Evolutionary conservation across 495 filamentous ascomycete genomes (phyloP).

Genomic region (Oidiodendron maius): DNA sequence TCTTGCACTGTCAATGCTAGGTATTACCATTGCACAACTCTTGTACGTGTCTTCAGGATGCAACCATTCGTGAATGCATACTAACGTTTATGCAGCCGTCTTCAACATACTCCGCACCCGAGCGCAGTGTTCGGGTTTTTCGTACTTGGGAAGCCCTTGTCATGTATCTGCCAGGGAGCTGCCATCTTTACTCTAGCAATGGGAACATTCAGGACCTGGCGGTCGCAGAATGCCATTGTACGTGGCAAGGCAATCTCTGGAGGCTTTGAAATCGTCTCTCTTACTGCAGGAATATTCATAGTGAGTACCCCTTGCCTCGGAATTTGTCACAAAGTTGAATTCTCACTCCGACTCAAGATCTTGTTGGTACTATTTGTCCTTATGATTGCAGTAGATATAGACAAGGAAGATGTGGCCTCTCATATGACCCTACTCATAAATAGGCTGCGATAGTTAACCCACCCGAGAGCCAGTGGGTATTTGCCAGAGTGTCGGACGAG

Average conservation of each 20-base stretch:
- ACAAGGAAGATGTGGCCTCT: slow-evolving; percentile 17
- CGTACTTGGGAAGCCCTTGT: slow-evolving; percentile 59
- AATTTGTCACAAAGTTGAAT: not conserved
- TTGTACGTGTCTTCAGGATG: slow-evolving; percentile 38
- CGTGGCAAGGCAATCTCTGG: slow-evolving; percentile 58
- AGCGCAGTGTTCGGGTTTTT: slow-evolving; percentile 49
- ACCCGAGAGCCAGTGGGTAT: no score
- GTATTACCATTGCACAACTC: slow-evolving; percentile 62
- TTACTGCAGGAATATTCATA: slow-evolving; percentile 41
- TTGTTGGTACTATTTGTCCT: slow-evolving; percentile 24
- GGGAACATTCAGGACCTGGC: slow-evolving; percentile 62
- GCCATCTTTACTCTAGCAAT: slow-evolving; percentile 51
- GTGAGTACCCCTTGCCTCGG: slow-evolving; percentile 33
- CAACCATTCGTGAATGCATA: not conserved
- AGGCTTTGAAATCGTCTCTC: slow-evolving; percentile 60
- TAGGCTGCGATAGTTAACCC: no score
- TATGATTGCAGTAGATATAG: slow-evolving; percentile 21
- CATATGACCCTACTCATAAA: not conserved
- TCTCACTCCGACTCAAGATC: slow-evolving; percentile 7
- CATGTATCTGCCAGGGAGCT: slow-evolving; percentile 48
- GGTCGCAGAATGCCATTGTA: slow-evolving; percentile 61
- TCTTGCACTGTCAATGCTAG: slow-evolving; percentile 59
- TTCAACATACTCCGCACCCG: slow-evolving; percentile 45
- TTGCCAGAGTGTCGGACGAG: slow-evolving; percentile 17
- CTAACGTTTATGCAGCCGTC: slow-evolving; percentile 15